Base-by-base conservation (phyloP, 352 stramenopile genomes). In the Elongisporangium senticosum region DNA sequence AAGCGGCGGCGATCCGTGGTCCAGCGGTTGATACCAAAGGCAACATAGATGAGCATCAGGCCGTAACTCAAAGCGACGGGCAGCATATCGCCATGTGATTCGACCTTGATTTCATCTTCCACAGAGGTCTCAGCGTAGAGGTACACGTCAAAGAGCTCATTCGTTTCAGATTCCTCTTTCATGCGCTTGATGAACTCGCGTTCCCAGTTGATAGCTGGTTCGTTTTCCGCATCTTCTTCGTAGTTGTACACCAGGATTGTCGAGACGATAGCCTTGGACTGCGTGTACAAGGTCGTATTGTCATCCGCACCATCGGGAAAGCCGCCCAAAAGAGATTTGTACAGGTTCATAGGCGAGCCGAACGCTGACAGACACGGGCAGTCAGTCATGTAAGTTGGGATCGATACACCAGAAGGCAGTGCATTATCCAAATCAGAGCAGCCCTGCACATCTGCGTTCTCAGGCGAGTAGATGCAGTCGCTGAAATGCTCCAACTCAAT, bases 1-100 rank as follows among this genome's bases (percentile, higher is more conserved):
- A 86, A 86, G 10, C 33, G 33, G 5, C 65, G 59, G 33, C 66
- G 65, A 10, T 62, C 55, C 24, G 77, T 75, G 19, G 73, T 77
- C 61, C 80, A 80, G 53, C 76, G 75, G 49, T 86, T 86, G 61
- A 88, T 85, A 53, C 78, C 78, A 7, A 88, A 55, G 20, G 75
- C 76, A 28, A 88, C 77, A 61, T 88, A 88, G 23, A 88, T 64
- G 37, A 88, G 77, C 78, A 88, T 88, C 7, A 88, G 57, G 7
- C 59, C 67, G 56, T 88, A 88, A 55, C 76, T 86, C 22, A 86
- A 19, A 0, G 53, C 68, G 10, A 83, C 72, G n/a, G 78, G 69
- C 19, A 72, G 61, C 57, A 84, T 79, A 40, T 77, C 72, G 21
- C 77, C 75, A 54, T 56, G 73, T 33, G 71, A 83, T 56, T 82